Base-by-base conservation (phyloP, 2,329 filamentous ascomycete genomes). In the Hypomyces rosellus region DNA sequence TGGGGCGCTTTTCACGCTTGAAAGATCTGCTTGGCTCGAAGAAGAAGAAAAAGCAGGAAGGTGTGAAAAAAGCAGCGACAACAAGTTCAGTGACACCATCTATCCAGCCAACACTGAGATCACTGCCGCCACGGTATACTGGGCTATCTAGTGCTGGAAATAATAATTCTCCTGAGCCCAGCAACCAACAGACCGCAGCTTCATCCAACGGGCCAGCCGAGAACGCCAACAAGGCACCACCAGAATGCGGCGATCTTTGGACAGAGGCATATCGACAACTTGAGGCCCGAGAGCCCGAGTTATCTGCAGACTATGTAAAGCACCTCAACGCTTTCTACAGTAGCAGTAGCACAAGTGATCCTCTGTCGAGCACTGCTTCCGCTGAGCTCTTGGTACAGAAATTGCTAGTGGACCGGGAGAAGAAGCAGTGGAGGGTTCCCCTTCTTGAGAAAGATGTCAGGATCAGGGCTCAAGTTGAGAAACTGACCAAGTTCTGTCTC, bases 351-450 rank as follows among this genome's bases (percentile, higher is more conserved):
- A 16, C 36, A 16, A 41, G n/a, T n/a, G n/a, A 20, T 15, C 9
- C 2, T 9, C 8, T 20, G 3, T 7, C 15, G 9, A 20, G 11
- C 62, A 60, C n/a, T 48, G 68, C 7, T 20, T 42, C 40, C 12
- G 13, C 40, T 41, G 20, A 51, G 6, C 14, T 34, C 11, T 43
- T 48, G 25, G 34, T 55, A 36, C 39, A 45, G 34, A 6, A 46
- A 22, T 49, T 57, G 2, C 47, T 54, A 12, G 38, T 51, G 7
- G 34, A 50, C 22, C 43, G 54, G 16, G 50, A 55, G 15, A 48
- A 54, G 37, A 57, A 55, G 34, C 57, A 58, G 45, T 63, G 56
- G 59, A 25, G n/a, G 11, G 16, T 61, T 36, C 25, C 50, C 12
- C 38, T 63, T 14, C 22, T 38, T 1, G 54, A 50, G 7, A 56